Evolutionary conservation across 2,329 filamentous ascomycete genomes (phyloP), one percentile per base, ranked within the genome.

Genomic region (Diaporthe vaccinii): DNA sequence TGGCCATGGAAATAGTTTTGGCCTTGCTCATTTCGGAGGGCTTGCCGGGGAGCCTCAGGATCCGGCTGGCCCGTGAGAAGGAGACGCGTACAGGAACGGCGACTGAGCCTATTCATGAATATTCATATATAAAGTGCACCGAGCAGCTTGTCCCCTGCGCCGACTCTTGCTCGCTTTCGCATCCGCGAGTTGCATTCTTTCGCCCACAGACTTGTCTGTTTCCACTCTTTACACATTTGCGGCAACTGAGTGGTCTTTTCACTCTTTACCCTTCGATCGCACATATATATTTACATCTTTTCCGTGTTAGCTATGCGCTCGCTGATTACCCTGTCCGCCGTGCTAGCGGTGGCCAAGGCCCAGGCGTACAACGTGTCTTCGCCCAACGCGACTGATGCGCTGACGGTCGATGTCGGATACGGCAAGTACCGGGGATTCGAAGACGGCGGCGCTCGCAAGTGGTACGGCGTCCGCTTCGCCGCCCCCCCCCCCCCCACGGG

Each of bases 391-490:
- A 69, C 65, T 10, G 49, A 69, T 25, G 10, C 65, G 8, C 49
- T 69, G 15, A 69, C 65, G 4, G 65, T 69, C 34, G 65, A 69
- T 10, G 65, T 69, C 15, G 65, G 65, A 39, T 69, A 55, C 36
- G 65, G 65, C 49, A 69, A 69, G 12, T 69, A 69, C 34, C 49
- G 65, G 65, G 65, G 49, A 22, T 69, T 69, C 49, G 49, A 69
- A 55, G 65, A 69, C 49, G 65, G 46, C 49, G 65, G 49, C n/a
- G 49, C 49, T 25, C 34, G 34, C 34, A 69, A 69, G 34, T 69
- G 65, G 65, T 69, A 69, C 46, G 65, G 65, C n/a, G 49, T 69
- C 25, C 65, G 65, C 4, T 69, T 69, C 25, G 65, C 65, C n/a
- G 65, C 65, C 22, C 34, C 65, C 15, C 65, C 65, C 22, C 34